phyloP scores from a whole-genome alignment of 805 yeast genomes.

The Myxozyma neotropica region DNA sequence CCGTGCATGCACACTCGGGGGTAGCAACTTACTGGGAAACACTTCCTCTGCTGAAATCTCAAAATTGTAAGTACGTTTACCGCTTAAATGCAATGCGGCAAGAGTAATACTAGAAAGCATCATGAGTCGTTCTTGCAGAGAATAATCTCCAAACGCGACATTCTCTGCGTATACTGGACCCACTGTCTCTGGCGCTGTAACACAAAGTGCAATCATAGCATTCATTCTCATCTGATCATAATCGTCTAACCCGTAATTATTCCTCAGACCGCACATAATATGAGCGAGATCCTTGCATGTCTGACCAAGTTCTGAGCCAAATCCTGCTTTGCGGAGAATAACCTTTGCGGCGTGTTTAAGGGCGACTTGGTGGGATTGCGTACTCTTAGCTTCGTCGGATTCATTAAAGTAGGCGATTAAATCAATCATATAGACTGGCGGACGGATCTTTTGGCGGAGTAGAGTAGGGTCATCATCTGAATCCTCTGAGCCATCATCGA shows the following conservation, averaged over 20 bases:
- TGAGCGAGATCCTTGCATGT: constrained; percentile 59
- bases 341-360: constrained; percentile 58
- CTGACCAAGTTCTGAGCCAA: constrained; percentile 62
- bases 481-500: constrained; percentile 48
- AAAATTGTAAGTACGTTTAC: constrained; percentile 8
- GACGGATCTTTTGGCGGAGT: constrained; percentile 44
- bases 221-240: constrained; percentile 71
- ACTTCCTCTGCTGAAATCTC: constrained; percentile 2
- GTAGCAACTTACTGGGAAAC: constrained; percentile 51
- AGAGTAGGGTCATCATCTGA: constrained; percentile 59
- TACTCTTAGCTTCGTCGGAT: constrained; percentile 49
- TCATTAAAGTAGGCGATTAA: constrained; percentile 58
- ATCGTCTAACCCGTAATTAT: constrained; percentile 56
- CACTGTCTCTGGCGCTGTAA: constrained; percentile 54
- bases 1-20: constrained; percentile 51
- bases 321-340: constrained; percentile 62
- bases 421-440: constrained; percentile 75
- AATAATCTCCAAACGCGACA: constrained; percentile 66
- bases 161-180: constrained; percentile 44
- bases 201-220: constrained; percentile 65
- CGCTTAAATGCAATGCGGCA: constrained; percentile 64
- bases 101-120: constrained; percentile 69
- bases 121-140: constrained; percentile 74
- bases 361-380: constrained; percentile 54
- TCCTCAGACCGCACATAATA: constrained; percentile 55